A percentile compares a stretch with the other conserved stretches of the same genome.
Evolutionary conservation across 352 stramenopile species (phyloP).

Genomic region (Phytophthora fragariaefolia): DNA sequence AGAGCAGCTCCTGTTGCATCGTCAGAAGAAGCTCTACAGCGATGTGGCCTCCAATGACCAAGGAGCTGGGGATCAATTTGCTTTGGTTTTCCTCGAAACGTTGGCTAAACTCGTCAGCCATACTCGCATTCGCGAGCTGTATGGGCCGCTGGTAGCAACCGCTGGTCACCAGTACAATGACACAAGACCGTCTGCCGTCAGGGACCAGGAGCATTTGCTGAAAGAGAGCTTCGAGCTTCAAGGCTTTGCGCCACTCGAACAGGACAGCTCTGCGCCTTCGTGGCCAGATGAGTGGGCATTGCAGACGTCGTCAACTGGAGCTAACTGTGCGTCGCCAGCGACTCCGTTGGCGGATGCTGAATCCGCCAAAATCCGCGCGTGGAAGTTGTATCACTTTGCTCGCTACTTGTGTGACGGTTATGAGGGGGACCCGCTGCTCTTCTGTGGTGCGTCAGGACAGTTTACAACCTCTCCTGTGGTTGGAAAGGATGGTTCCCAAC

Average conservation of each 20-base stretch:
- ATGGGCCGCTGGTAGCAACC: constrained; percentile 35
- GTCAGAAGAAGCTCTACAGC: constrained; percentile 37
- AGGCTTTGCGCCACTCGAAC: constrained; percentile 65
- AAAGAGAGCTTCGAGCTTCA: constrained; percentile 81
- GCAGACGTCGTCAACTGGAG: constrained; percentile 26
- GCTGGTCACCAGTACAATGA: constrained; percentile 15
- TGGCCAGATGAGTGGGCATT: constrained; percentile 37
- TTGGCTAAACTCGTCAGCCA: constrained; percentile 71
- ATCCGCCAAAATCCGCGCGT: constrained; percentile 57
- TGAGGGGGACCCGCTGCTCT: constrained; percentile 68
- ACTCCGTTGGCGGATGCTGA: constrained; percentile 50
- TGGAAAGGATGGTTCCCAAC: constrained; percentile 19
- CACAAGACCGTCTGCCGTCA: constrained; percentile 31
- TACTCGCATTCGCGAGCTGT: constrained; percentile 47
- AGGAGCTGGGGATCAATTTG: constrained; percentile 37
- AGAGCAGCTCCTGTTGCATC: constrained; percentile 38
- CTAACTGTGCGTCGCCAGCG: constrained; percentile 17
- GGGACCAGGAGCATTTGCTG: constrained; percentile 54
- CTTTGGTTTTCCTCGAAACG: constrained; percentile 48
- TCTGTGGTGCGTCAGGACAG: constrained; percentile 29
- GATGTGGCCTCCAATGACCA: constrained; percentile 31
- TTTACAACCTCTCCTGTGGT: constrained; percentile 37
- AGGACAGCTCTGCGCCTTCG: constrained; percentile 12
- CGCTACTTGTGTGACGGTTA: constrained; percentile 66
- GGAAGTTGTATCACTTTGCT: constrained; percentile 68